Conservation (phyloP, 1,284 basidiomycete genomes). For the Ceraceosorus guamensis region DNA sequence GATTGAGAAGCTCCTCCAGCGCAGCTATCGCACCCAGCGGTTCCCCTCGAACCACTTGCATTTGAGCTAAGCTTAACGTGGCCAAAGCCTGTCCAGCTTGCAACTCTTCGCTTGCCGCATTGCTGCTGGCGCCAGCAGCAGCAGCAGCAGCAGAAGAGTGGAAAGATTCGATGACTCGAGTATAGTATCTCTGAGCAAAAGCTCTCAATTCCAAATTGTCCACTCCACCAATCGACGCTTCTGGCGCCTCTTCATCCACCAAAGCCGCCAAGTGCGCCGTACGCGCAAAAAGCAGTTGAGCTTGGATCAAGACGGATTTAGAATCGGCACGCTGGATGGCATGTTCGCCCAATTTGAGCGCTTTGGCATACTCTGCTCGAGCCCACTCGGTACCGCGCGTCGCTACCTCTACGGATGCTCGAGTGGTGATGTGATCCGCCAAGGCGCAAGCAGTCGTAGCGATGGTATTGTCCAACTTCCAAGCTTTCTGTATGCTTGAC, state of each 20-base stretch:
- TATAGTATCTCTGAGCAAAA: slow-evolving; percentile 37
- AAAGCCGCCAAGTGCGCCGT: slow-evolving; percentile 30
- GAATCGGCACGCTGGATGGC: slow-evolving; percentile 46
- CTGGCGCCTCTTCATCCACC: background rate
- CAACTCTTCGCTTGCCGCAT: too few relatives aligned
- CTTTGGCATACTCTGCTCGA: slow-evolving; percentile 27
- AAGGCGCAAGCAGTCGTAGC: slow-evolving; percentile 43
- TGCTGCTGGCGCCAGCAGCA: slow-evolving; percentile 5
- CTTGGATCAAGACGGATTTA: slow-evolving; percentile 29
- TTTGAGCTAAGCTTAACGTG: slow-evolving; percentile 42
- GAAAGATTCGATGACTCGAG: slow-evolving; percentile 32
- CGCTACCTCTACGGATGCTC: slow-evolving; percentile 9
- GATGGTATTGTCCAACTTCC: slow-evolving; percentile 42
- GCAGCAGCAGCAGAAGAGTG: slow-evolving; percentile 15
- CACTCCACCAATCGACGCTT: background rate
- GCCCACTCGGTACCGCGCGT: slow-evolving; percentile 11
- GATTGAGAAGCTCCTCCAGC: slow-evolving; percentile 29
- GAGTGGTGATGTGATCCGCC: slow-evolving; percentile 30
- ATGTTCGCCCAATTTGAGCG: slow-evolving; percentile 45
- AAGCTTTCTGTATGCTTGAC: slow-evolving; percentile 33
- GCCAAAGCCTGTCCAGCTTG: slow-evolving; percentile 31
- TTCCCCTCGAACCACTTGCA: slow-evolving; percentile 35
- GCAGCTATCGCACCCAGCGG: slow-evolving; percentile 35
- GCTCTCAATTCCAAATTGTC: slow-evolving; percentile 16
- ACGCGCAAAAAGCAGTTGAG: slow-evolving; percentile 37